phyloP scores from a whole-genome alignment of 139 green algal genomes.

The Eudorina sp. region DNA sequence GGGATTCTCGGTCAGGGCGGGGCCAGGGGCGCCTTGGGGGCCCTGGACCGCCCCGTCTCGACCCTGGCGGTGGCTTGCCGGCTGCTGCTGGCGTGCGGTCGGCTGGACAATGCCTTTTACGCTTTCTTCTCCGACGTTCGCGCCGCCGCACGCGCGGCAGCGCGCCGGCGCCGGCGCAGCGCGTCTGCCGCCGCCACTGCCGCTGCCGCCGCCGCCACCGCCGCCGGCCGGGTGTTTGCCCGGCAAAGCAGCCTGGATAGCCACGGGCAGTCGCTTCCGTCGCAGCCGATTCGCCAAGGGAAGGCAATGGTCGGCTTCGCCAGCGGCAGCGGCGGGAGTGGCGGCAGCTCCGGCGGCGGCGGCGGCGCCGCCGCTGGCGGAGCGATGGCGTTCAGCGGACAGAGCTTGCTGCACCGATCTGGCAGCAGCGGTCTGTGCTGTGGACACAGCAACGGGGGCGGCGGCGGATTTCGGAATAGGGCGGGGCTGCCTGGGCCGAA shows the following conservation, averaged over 20 bases:
- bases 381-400: not conserved
- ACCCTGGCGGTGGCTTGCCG: slow-evolving; percentile 39
- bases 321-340: not conserved
- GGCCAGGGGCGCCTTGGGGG: not conserved
- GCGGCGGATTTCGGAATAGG: too few species aligned
- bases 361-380: not conserved
- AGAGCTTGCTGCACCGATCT: not conserved
- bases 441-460: not conserved
- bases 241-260: not conserved
- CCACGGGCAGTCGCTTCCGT: not conserved
- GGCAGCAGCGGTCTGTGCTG: not conserved
- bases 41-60: slow-evolving; percentile 13
- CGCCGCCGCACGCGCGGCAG: not conserved
- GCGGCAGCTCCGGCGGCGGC: not conserved
- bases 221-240: not conserved
- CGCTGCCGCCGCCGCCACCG: not conserved
- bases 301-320: not conserved
- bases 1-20: too few species aligned
- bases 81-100: slow-evolving; percentile 26
- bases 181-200: not conserved
- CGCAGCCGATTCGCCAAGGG: not conserved
- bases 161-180: not conserved
- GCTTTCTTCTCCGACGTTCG: slow-evolving; percentile 28
- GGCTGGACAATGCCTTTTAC: not conserved
- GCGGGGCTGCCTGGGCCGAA: too few species aligned